Evolutionary conservation across 1,139 yeast genomes (phyloP), one percentile per base, ranked within the genome.

Genomic region (Pneumocystis oryctolagi): DNA sequence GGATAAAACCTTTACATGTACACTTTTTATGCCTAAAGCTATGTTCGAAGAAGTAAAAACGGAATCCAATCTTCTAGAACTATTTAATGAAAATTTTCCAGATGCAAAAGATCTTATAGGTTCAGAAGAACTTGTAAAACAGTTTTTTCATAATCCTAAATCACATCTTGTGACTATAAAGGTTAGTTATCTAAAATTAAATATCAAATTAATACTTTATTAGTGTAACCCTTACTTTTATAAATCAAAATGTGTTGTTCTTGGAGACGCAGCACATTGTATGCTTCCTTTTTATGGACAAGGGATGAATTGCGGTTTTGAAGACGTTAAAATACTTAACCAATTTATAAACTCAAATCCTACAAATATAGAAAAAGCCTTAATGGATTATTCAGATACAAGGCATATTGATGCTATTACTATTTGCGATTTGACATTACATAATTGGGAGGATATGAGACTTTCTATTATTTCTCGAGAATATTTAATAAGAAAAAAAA

Each of bases 201-300:
- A 57, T 39, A 61, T 25, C 25, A 20, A 58, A n/a, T 25, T 30
- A 42, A 37, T 28, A 31, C 59, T n/a, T 56, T 34, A 55, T 35
- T n/a, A 62, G 63, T 85, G 89, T 66, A 76, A 76, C 63, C 90
- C 94, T 1, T 89, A 88, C 73, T 83, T 88, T 70, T 80, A 78
- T 40, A 74, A 77, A 58, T 89, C 85, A 55, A 80, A 81, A 65
- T 84, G 84, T 18, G 76, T 90, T 16, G 75, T 90, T 5, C 76
- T 90, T 42, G 97, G 97, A 3, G 97, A 90, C 73, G 96, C 97
- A 0, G 95, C 97, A 0, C 97, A 90, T 73, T 84, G 94, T 18
- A 89, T 89, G 96, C 97, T 90, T 3, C 97, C 97, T 16, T 90
- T 90, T 72, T 90, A 89, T 70, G 97, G 97, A 6, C 97, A 90